phyloP scores from a whole-genome alignment of 73 alveolate species.

The Strombidium stylifer region DNA sequence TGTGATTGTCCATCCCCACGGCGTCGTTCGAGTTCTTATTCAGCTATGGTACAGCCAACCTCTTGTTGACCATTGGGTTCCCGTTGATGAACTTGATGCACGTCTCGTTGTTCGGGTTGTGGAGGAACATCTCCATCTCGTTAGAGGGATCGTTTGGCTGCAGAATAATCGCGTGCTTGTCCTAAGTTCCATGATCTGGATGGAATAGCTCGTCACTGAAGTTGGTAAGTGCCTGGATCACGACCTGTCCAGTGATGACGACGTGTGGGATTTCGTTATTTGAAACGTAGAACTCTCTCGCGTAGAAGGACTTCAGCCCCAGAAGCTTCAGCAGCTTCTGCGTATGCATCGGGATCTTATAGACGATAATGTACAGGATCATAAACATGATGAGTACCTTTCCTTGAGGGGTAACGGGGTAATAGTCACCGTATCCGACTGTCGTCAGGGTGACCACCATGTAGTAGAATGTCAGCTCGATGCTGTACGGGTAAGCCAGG shows the following conservation, averaged over 20 bases:
- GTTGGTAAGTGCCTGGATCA: constrained; percentile 76
- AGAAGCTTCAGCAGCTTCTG: constrained; percentile 88
- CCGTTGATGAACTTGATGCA: constrained; percentile 87
- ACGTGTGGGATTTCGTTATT: constrained; percentile 96
- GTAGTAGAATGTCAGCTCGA: constrained; percentile 86
- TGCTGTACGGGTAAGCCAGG: constrained; percentile 38
- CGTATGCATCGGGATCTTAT: constrained; percentile 87
- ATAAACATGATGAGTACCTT: constrained; percentile 78
- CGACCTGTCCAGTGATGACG: constrained; percentile 89
- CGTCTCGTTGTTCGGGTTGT: constrained; percentile 84
- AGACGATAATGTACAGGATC: constrained; percentile 71
- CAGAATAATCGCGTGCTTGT: constrained; percentile 89
- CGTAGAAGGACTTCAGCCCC: constrained; percentile 88
- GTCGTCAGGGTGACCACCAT: constrained; percentile 89
- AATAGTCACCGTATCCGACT: constrained; percentile 97
- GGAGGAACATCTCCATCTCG: constrained; percentile 90
- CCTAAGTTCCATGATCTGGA: constrained; percentile 93
- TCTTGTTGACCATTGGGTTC: constrained; percentile 69
- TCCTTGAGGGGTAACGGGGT: constrained; percentile 86
- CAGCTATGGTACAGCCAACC: constrained; percentile 83
- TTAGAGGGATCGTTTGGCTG: constrained; percentile 84
- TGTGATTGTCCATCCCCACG: constrained; percentile 89
- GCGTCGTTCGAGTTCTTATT: constrained; percentile 90
- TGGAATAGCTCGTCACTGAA: constrained; percentile 95
- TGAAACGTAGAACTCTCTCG: constrained; percentile 84